Evolutionary conservation across 345 rosid genomes (phyloP).

Genomic region (Reutealis trisperma): DNA sequence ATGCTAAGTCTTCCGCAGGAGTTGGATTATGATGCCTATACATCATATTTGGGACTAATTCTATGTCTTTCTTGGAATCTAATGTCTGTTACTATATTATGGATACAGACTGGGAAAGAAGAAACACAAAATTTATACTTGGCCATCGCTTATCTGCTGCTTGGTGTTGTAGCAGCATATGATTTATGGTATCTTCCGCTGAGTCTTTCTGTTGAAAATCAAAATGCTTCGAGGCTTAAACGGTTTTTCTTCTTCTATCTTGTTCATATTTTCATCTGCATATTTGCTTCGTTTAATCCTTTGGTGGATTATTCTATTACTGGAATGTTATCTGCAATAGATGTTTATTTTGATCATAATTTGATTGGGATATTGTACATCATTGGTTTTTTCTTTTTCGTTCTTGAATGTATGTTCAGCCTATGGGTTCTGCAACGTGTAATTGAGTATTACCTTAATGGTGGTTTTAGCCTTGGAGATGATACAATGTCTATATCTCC

Average conservation of each 20-base stretch:
- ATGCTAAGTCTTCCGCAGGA: not conserved
- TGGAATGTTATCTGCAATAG: not conserved
- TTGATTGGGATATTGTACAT: not conserved
- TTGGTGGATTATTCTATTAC: not conserved
- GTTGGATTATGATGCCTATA: not conserved
- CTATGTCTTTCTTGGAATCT: not conserved
- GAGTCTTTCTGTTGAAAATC: not conserved
- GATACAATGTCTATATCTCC: not conserved
- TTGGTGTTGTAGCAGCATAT: not conserved
- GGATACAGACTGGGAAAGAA: not conserved
- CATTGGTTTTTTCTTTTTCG: not conserved
- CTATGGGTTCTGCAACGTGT: not conserved
- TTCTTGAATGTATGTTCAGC: conserved; percentile 1
- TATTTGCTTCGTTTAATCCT: not conserved
- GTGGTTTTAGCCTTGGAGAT: not conserved
- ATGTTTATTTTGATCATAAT: not conserved
- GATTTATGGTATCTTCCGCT: not conserved
- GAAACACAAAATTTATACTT: not conserved
- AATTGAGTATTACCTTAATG: not conserved
- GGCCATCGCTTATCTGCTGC: not conserved
- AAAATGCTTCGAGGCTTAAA: not conserved
- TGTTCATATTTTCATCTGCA: conserved; percentile 1
- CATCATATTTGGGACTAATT: not conserved
- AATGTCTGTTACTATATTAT: not conserved
- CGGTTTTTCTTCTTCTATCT: not conserved